A percentile compares a stretch with the other conserved stretches of the same genome.
phyloP scores from a whole-genome alignment of 1,284 basidiomycete species.

The Austropuccinia psidii region DNA sequence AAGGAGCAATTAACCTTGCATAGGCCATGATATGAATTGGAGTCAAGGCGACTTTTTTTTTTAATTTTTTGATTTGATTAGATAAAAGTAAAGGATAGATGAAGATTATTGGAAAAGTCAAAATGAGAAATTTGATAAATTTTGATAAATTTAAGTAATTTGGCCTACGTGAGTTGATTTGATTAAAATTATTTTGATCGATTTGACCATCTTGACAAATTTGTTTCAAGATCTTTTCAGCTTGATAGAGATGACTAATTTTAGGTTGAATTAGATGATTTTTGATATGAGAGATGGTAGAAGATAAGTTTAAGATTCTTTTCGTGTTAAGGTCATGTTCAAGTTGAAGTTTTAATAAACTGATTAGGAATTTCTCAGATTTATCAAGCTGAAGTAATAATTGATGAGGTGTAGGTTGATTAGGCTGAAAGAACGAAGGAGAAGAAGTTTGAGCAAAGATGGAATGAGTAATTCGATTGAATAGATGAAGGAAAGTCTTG shows the following conservation, averaged over 20 bases:
- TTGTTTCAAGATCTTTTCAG: neutral
- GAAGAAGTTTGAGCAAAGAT: conserved; percentile 24
- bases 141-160: neutral
- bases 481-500: conserved; percentile 9
- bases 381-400: neutral
- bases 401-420: neutral
- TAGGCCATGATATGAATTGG: conserved; percentile 41
- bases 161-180: neutral
- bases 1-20: conserved; percentile 43
- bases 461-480: conserved; percentile 10
- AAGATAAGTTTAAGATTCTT: conserved; percentile 1
- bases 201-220: neutral
- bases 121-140: neutral
- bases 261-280: neutral
- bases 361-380: conserved; percentile 12
- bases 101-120: neutral
- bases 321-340: conserved; percentile 29
- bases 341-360: neutral
- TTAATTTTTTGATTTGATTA: too few relatives aligned
- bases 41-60: conserved; percentile 30
- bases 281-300: neutral
- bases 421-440: neutral
- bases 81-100: neutral
- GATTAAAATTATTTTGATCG: neutral
- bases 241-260: neutral